These are phyloP conservation scores for Dryas drummondii DNA, from an alignment of 306 rosid species.

Conservation along the genomic window DNA sequence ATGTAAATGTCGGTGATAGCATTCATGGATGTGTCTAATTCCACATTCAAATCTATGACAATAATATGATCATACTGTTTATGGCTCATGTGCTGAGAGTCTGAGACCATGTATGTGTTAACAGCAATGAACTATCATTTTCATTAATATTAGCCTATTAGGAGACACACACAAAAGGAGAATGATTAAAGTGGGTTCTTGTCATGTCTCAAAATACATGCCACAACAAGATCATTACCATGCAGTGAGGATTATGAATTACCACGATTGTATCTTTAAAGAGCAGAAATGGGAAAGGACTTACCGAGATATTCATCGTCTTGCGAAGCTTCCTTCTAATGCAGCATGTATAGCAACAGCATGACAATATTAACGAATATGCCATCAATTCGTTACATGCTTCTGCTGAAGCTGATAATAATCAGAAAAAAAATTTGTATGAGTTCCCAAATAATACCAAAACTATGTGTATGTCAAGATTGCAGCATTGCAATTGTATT, in stretches of 20 bases:
- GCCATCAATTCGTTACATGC: slow-evolving; percentile 97
- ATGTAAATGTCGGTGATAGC: neutral
- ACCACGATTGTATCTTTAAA: neutral
- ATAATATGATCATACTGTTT: neutral
- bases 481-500: slow-evolving; percentile 16
- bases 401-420: slow-evolving; percentile 68
- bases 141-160: neutral
- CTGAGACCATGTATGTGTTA: neutral
- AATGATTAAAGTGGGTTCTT: neutral
- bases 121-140: neutral
- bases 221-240: neutral
- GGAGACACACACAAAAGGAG: neutral
- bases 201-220: neutral
- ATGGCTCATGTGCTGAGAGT: neutral
- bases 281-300: slow-evolving; percentile 24
- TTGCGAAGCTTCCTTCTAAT: slow-evolving; percentile 91
- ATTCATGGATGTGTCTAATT: neutral
- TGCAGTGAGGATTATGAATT: neutral
- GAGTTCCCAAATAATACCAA: slow-evolving; percentile 1
- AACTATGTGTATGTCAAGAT: slow-evolving; percentile 1
- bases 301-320: slow-evolving; percentile 82
- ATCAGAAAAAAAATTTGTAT: slow-evolving; percentile 12
- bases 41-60: neutral
- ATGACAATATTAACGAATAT: slow-evolving; percentile 79
- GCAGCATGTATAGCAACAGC: slow-evolving; percentile 96